Evolutionary conservation across 352 stramenopile genomes (phyloP), one percentile per base, ranked within the genome.

Genomic region (Phytophthora melonis): DNA sequence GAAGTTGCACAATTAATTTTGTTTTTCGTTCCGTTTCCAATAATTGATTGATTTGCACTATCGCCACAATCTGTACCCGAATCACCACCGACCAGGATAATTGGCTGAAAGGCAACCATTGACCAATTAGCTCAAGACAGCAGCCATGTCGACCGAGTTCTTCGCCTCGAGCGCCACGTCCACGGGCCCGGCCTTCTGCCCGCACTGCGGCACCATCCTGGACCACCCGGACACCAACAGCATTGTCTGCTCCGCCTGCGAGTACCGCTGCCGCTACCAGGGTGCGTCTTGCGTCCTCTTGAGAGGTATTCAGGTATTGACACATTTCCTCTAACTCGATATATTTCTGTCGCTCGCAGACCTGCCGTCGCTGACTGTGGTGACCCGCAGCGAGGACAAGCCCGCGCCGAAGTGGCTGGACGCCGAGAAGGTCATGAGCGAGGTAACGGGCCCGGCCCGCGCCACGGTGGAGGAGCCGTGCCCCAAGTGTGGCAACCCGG

Each of bases 401-500:
- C 88, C 87, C 1, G 74, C 76, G 57, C 86, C 91, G 45, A 93
- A 96, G 79, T 96, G 90, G 91, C 75, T 95, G 58, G 82, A 94
- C 70, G 74, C 81, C 2, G 77, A 93, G 58, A 83, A 89, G 61
- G 78, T 82, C 47, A 86, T 94, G 74, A 93, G 81, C 68, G 74
- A 98, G 80, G 81, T 97, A 81, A 91, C 80, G 63, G 90, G 90
- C 30, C 93, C 96, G 3, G 92, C 92, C 58, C 87, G 95, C 66
- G 96, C 96, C 56, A 98, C 97, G 39, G 97, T 99, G 52, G 97
- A 99, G 74, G 98, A 99, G 88, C 93, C 95, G 50, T 99, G 98
- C 75, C 91, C 98, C 45, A 99, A 99, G 82, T 99, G 98, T 75
- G 89, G 85, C 66, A 95, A 99, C 79, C 91, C 86, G 10, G 90